These are phyloP conservation scores for Blastomyces gilchristii DNA, from an alignment of 2,329 filamentous ascomycete species.

Conservation along the genomic window DNA sequence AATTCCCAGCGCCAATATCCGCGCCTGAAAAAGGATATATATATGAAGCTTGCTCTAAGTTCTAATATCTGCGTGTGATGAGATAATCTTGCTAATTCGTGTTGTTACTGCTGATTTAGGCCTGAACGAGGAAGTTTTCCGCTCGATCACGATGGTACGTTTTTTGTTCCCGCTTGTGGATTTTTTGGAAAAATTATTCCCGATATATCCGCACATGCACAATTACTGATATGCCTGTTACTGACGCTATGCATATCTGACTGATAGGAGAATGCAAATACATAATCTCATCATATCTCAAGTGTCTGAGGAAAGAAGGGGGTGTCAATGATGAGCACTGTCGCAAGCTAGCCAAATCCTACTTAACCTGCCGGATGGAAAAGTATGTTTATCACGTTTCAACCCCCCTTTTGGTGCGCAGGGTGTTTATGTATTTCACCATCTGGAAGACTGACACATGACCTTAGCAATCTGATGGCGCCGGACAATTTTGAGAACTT, in stretches of 20 bases:
- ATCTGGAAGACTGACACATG: not conserved
- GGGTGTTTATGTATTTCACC: not conserved
- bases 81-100: not conserved
- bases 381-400: slow-evolving; percentile 47
- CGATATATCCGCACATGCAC: not conserved
- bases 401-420: not conserved
- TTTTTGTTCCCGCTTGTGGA: not conserved
- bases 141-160: slow-evolving; percentile 76
- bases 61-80: not conserved
- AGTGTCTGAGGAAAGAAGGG: slow-evolving; percentile 72
- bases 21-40: not conserved
- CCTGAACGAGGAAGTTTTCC: slow-evolving; percentile 91
- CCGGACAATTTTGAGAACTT: slow-evolving; percentile 91
- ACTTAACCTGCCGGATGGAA: slow-evolving; percentile 89
- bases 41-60: not conserved
- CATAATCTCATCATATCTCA: slow-evolving; percentile 74
- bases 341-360: slow-evolving; percentile 73
- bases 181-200: not conserved
- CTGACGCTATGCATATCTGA: not conserved
- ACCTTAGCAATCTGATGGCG: slow-evolving; percentile 77
- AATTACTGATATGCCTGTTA: not conserved
- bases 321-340: slow-evolving; percentile 83
- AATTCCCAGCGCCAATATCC: not conserved
- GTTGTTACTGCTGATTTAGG: slow-evolving; percentile 36
- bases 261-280: slow-evolving; percentile 76